phyloP scores from a whole-genome alignment of 148 eudicot genomes.

The Rhododendron williamsianum region DNA sequence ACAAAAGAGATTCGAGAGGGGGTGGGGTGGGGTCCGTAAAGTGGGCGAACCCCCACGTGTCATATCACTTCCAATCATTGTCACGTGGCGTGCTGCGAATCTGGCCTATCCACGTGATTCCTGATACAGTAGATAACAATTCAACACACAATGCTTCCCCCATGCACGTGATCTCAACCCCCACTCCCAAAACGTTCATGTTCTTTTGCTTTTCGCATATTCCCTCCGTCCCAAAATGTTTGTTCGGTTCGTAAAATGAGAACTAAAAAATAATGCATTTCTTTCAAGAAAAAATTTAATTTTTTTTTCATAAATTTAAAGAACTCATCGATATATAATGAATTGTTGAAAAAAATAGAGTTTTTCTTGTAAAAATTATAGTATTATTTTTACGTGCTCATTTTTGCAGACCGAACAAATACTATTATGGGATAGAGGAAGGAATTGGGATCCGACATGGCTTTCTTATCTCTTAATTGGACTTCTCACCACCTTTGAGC shows the following conservation, averaged over 20 bases:
- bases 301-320: too few relatives aligned
- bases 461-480: too few relatives aligned
- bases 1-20: background rate
- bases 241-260: accelerated
- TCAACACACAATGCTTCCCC: background rate
- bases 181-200: background rate
- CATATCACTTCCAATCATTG: conserved; percentile 1
- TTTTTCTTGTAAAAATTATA: too few relatives aligned
- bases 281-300: too few relatives aligned
- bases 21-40: background rate
- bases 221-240: too few relatives aligned
- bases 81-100: background rate
- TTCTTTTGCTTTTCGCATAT: background rate
- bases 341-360: too few relatives aligned
- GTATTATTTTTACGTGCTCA: too few relatives aligned
- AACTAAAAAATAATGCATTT: too few relatives aligned
- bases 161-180: conserved; percentile 4
- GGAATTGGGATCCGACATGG: background rate
- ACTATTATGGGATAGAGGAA: too few relatives aligned
- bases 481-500: too few relatives aligned
- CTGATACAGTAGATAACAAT: background rate
- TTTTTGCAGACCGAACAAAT: too few relatives aligned
- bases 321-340: too few relatives aligned
- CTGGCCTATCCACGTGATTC: conserved; percentile 3
- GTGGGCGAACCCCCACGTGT: background rate